Evolutionary conservation across 441 rosid genomes (phyloP).

Genomic region (Populus tomentosa): DNA sequence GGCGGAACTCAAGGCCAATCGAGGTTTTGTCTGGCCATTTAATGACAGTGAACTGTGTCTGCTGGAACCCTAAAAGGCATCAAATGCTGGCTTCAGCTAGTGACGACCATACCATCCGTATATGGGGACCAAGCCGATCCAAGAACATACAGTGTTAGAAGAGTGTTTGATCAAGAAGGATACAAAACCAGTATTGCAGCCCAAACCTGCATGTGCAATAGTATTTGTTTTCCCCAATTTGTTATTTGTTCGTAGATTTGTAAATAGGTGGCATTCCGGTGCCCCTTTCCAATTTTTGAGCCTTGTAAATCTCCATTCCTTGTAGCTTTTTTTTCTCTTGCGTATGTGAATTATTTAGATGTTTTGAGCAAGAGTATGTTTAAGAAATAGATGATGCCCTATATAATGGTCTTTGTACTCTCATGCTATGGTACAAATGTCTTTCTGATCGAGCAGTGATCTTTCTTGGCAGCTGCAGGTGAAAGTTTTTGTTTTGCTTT

Average conservation of each 20-base stretch:
- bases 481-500: not conserved
- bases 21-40: constrained; percentile 74
- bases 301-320: constrained; percentile 28
- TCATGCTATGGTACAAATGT: not conserved
- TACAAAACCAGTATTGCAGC: not conserved
- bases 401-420: not conserved
- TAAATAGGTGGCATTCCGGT: constrained; percentile 17
- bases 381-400: not conserved
- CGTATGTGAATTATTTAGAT: not conserved
- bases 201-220: constrained; percentile 15
- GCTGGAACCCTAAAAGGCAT: constrained; percentile 78
- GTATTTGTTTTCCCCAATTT: constrained; percentile 10
- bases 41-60: constrained; percentile 77
- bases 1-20: constrained; percentile 43
- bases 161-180: constrained; percentile 11
- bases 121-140: constrained; percentile 62
- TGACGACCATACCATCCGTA: constrained; percentile 79
- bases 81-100: constrained; percentile 90
- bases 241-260: constrained; percentile 24
- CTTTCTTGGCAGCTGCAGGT: not conserved
- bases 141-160: constrained; percentile 14
- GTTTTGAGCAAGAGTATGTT: not conserved
- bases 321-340: not conserved
- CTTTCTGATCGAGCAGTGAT: not conserved
- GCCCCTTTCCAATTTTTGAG: constrained; percentile 19